Evolutionary conservation across 495 filamentous ascomycete species (phyloP), one percentile per base, ranked within the genome.

Genomic region (Aspergillus sparsus): DNA sequence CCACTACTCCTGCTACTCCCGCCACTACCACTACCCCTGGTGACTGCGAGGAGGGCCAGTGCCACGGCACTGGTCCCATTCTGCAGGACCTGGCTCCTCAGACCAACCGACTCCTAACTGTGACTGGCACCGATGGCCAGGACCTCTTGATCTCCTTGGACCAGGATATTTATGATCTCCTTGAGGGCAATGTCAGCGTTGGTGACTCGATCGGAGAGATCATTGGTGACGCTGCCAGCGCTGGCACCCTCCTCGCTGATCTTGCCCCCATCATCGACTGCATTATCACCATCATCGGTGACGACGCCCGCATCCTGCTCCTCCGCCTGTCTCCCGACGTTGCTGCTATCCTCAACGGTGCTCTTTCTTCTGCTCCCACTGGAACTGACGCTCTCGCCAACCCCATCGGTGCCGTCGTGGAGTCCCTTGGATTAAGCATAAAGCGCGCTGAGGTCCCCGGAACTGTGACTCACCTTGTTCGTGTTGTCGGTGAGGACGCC

Each of bases 11-110:
- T 16, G 42, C 55, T 16, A 10, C 33, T 9, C 44, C 35, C 34
- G 49, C 61, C 6, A 13, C 54, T 32, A 6, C 36, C 36, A 31
- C 60, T 35, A 21, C 49, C 13, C 21, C 55, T 16, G 53, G 47
- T 8, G 58, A 52, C 49, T 68, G 66, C 55, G 62, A 61, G 7
- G 53, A 58, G 4, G 53, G 45, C 10, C 45, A 54, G 36, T 68
- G 66, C 54, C 66, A 65, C 39, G 66, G 63, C 45, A 71, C 65
- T 18, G 68, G 68, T 9, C 66, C 68, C 35, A 36, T 71, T 36
- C 61, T 71, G 31, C 62, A 67, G 60, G 68, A 71, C 46, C 49
- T 66, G 46, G 68, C 62, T 52, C 68, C 66, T 33, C 66, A 68
- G 54, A 58, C 58, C 59, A 61, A 68, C 44, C 49, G 64, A 39